These are phyloP conservation scores for Cytidiella melzeri DNA, from an alignment of 768 basidiomycete genomes.

Conservation along the genomic window DNA sequence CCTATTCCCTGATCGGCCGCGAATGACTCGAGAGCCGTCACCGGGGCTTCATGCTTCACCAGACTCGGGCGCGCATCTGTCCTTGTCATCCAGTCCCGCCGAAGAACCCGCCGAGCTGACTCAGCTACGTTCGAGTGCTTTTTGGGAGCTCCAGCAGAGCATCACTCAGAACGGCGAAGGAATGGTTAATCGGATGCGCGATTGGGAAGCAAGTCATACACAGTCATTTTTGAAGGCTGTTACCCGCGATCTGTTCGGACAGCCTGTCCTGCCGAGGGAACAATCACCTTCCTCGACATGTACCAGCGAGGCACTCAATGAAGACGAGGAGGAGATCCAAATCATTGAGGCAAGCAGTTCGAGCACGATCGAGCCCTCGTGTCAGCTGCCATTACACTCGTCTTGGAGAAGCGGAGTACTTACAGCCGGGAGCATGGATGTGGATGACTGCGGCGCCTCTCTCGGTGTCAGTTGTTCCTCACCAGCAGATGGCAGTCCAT, in stretches of 20 bases:
- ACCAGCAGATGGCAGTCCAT: conserved; percentile 22
- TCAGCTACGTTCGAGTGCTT: conserved; percentile 54
- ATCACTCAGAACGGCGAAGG: conserved; percentile 61
- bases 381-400: conserved; percentile 13
- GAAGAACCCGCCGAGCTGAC: conserved; percentile 20
- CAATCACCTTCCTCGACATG: neutral
- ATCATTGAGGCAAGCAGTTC: conserved; percentile 37
- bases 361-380: conserved; percentile 35
- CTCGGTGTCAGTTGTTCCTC: conserved; percentile 23
- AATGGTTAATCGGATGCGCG: conserved; percentile 66
- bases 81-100: neutral
- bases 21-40: conserved; percentile 8
- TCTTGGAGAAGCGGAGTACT: conserved; percentile 7
- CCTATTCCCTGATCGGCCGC: conserved; percentile 22
- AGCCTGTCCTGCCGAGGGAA: neutral
- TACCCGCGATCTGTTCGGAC: neutral
- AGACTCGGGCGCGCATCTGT: neutral
- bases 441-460: conserved; percentile 14
- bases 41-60: conserved; percentile 4
- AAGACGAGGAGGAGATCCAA: conserved; percentile 50
- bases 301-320: conserved; percentile 17
- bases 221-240: conserved; percentile 16
- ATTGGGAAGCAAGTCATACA: conserved; percentile 54
- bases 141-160: conserved; percentile 57
- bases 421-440: conserved; percentile 28